Conservation (phyloP, 73 alveolate species). For the Stentor coeruleus region DNA sequence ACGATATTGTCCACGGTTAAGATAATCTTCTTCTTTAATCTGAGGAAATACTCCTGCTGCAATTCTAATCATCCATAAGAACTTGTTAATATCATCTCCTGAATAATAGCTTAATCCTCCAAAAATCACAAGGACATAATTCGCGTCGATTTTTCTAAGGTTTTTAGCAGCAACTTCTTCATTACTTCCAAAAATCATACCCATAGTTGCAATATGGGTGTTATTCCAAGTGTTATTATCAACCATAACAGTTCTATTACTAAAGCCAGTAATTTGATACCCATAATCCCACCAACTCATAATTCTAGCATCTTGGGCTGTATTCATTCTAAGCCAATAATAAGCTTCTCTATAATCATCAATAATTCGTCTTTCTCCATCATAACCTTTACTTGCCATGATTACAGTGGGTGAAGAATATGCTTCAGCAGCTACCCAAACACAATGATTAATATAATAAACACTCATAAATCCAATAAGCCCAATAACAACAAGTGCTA, state of each 20-base stretch:
- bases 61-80: slow-evolving; percentile 88
- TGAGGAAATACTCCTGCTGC: slow-evolving; percentile 87
- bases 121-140: slow-evolving; percentile 74
- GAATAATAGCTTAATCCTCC: slow-evolving; percentile 70
- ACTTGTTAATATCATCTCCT: slow-evolving; percentile 87
- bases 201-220: slow-evolving; percentile 90
- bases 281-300: slow-evolving; percentile 97
- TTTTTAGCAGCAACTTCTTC: slow-evolving; percentile 83
- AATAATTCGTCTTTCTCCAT: slow-evolving; percentile 56
- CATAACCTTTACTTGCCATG: slow-evolving; percentile 13
- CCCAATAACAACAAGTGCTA: slow-evolving; percentile 55
- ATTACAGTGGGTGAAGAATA: slow-evolving; percentile 67
- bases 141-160: slow-evolving; percentile 75
- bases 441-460: slow-evolving; percentile 75
- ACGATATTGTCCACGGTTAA: slow-evolving; percentile 65
- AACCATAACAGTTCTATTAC: slow-evolving; percentile 81
- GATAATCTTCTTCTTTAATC: slow-evolving; percentile 74
- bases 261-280: slow-evolving; percentile 83
- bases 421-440: slow-evolving; percentile 88
- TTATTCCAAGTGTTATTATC: slow-evolving; percentile 92
- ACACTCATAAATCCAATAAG: slow-evolving; percentile 56
- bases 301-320: slow-evolving; percentile 75
- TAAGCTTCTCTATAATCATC: slow-evolving; percentile 96
- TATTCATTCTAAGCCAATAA: slow-evolving; percentile 90
- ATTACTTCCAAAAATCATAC: slow-evolving; percentile 78